phyloP scores from a whole-genome alignment of 2,329 filamentous ascomycete species.

The Ophiocordyceps camponoti-rufipedis region DNA sequence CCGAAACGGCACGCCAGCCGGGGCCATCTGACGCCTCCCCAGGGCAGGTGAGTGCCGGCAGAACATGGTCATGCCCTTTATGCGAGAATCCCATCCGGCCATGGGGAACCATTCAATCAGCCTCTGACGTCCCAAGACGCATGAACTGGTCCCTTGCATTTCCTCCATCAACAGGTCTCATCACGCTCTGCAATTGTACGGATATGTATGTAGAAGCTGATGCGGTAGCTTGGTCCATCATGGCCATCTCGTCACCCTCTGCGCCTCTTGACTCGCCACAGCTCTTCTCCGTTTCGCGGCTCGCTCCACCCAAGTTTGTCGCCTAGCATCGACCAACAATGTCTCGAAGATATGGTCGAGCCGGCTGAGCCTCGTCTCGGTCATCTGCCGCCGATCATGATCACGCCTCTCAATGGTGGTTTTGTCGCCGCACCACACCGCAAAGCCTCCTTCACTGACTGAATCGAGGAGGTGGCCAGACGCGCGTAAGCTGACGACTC shows the following conservation, averaged over 20 bases:
- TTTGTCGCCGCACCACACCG: neutral
- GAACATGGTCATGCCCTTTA: slow-evolving; percentile 9
- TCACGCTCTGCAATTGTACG: slow-evolving; percentile 1
- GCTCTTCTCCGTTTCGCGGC: too few species aligned
- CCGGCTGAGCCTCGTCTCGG: too few species aligned
- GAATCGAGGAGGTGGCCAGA: neutral
- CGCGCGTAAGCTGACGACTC: neutral
- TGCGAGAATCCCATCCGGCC: slow-evolving; percentile 3
- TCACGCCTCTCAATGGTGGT: neutral
- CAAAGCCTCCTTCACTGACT: too few species aligned
- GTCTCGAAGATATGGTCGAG: too few species aligned
- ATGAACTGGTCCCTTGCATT: slow-evolving; percentile 11
- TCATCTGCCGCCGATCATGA: too few species aligned
- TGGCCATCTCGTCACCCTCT: too few species aligned
- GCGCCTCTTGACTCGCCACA: too few species aligned
- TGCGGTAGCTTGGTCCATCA: too few species aligned
- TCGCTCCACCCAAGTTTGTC: too few species aligned
- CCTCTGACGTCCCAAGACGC: neutral
- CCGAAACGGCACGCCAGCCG: neutral
- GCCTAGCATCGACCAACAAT: too few species aligned
- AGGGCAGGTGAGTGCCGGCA: slow-evolving; percentile 2
- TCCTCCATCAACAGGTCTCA: slow-evolving; percentile 1
- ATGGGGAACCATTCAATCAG: neutral
- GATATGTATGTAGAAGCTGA: neutral
- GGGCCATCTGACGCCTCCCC: slow-evolving; percentile 5